Base-by-base conservation (phyloP, 306 rosid genomes). In the Vigna trinervia region DNA sequence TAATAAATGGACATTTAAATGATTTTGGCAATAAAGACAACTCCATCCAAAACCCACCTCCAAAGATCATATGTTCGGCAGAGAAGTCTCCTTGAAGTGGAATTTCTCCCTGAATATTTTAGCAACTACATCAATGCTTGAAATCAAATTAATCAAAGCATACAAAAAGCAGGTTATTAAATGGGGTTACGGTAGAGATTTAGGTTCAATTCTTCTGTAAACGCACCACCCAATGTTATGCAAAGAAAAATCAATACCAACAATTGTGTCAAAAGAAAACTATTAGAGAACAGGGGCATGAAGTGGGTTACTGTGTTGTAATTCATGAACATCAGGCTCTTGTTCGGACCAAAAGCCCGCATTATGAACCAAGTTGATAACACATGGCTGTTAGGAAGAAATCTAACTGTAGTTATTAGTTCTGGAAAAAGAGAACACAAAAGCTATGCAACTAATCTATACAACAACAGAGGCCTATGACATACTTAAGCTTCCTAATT, bases 51-150 rank as follows among this genome's bases (percentile, higher is more conserved):
- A 73, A 85, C 95, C 38, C 81, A 95, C 97, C 96, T 82, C 98
- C 98, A 73, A 90, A 95, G 64, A 95, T 95, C 97, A 95, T 95
- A 90, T 95, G 98, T 60, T 92, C 97, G 9, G 98, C 97, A 66
- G 98, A 92, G 83, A 95, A 95, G 86, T 92, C 96, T 66, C 98
- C 98, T 83, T 95, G 98, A 20, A 95, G 94, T 0, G 97, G 96
- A 82, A 94, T 75, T 77, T 95, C 98, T 77, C 98, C 97, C 98
- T 95, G 93, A 57, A 85, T 54, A 60, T 78, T 47, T 78, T 54
- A 66, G 47, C 75, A 73, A 58, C 72, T 66, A 72, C 6, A 77
- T 76, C n/a, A 71, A 62, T 17, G 62, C 48, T 82, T 58, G 78
- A 53, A 80, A 72, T 50, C 62, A 71, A 8, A 61, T 67, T 63